Evolutionary conservation across 2,329 filamentous ascomycete species (phyloP).

Genomic region (Pseudogymnoascus sp.): DNA sequence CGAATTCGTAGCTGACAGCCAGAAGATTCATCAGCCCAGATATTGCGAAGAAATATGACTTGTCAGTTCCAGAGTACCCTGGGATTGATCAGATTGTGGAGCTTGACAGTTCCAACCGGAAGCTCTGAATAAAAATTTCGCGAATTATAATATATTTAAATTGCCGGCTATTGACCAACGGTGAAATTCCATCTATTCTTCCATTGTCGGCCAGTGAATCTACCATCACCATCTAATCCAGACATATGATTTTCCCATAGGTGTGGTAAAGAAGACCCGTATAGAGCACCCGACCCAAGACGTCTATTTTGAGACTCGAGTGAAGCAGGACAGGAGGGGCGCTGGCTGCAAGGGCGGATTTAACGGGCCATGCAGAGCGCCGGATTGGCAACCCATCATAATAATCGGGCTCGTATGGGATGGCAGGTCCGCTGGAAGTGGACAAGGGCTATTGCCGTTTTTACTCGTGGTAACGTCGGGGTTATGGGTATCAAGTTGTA

Average conservation of each 20-base stretch:
- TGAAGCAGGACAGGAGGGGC: neutral
- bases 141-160: slow-evolving; percentile 11
- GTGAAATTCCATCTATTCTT: neutral
- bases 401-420: neutral
- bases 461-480: neutral
- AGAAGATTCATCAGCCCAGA: slow-evolving; percentile 66
- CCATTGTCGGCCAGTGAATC: neutral
- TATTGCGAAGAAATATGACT: slow-evolving; percentile 75
- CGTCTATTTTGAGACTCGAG: neutral
- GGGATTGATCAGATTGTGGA: slow-evolving; percentile 88
- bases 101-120: slow-evolving; percentile 44
- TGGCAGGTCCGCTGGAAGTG: neutral
- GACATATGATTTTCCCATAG: neutral
- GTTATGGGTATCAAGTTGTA: neutral
- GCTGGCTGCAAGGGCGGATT: neutral
- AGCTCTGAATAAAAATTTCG: slow-evolving; percentile 34
- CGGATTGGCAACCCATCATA: neutral
- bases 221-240: neutral
- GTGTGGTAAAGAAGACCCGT: neutral
- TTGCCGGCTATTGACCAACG: neutral
- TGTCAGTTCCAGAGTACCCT: slow-evolving; percentile 74
- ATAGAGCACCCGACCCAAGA: neutral
- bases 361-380: neutral
- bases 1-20: slow-evolving; percentile 14
- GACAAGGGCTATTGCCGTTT: neutral